Conservation (phyloP, 2,329 filamentous ascomycete species). For the Periconia digitata region DNA sequence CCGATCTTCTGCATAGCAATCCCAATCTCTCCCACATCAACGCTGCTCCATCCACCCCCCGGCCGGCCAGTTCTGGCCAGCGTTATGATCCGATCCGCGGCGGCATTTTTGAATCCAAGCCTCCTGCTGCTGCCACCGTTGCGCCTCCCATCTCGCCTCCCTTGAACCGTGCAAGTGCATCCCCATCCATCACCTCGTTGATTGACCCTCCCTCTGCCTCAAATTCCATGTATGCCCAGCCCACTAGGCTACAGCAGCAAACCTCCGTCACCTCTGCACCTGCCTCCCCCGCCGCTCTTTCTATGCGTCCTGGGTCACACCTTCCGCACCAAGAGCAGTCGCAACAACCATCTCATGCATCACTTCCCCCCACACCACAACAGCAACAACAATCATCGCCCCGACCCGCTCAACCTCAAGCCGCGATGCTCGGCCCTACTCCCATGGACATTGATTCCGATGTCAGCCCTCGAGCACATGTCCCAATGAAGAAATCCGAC, state of each 20-base stretch:
- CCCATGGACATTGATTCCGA: slow-evolving; percentile 44
- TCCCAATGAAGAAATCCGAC: slow-evolving; percentile 38
- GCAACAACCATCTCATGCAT: slow-evolving; percentile 16
- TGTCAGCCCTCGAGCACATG: slow-evolving; percentile 18
- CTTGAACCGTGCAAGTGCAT: slow-evolving; percentile 76
- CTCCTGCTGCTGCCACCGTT: slow-evolving; percentile 46
- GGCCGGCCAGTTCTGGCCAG: slow-evolving; percentile 69
- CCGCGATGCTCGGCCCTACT: slow-evolving; percentile 22
- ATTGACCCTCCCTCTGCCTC: slow-evolving; percentile 67
- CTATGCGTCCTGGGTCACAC: slow-evolving; percentile 27
- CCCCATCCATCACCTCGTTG: slow-evolving; percentile 87
- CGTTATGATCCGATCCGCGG: slow-evolving; percentile 88
- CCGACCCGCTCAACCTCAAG: slow-evolving; percentile 9
- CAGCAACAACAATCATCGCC: slow-evolving; percentile 13
- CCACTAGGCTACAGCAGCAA: slow-evolving; percentile 37
- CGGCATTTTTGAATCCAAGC: slow-evolving; percentile 50
- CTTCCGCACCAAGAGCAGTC: slow-evolving; percentile 31
- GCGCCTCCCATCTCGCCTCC: slow-evolving; percentile 50
- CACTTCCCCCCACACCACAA: not conserved
- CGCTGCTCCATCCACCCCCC: slow-evolving; percentile 52
- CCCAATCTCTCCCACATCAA: slow-evolving; percentile 41
- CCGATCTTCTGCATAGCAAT: slow-evolving; percentile 41
- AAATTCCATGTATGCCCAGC: slow-evolving; percentile 39
- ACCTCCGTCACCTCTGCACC: slow-evolving; percentile 43
- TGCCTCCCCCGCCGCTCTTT: slow-evolving; percentile 40